Evolutionary conservation across 306 rosid genomes (phyloP).

Genomic region (Citrullus amarus): DNA sequence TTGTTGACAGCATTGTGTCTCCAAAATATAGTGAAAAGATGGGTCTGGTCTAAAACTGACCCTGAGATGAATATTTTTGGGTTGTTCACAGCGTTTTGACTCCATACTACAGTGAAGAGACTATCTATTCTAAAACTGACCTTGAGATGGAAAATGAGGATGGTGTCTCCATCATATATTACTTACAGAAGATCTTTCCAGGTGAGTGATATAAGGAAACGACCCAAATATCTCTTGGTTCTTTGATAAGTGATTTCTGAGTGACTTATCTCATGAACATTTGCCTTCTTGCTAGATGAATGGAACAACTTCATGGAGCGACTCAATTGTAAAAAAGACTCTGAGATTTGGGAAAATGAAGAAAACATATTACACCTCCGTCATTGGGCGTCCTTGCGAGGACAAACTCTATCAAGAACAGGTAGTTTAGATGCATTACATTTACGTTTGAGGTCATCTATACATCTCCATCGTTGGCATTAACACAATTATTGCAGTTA

Average conservation of each 20-base stretch:
- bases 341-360: conserved; percentile 82
- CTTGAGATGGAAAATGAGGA: conserved; percentile 97
- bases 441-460: conserved; percentile 9
- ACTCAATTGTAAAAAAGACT: conserved; percentile 62
- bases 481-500: conserved; percentile 39
- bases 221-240: conserved; percentile 8
- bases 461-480: conserved; percentile 13
- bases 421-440: conserved; percentile 31
- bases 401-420: conserved; percentile 93
- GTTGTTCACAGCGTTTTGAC: conserved; percentile 65
- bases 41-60: conserved; percentile 59
- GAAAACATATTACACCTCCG: conserved; percentile 83
- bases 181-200: conserved; percentile 93
- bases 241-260: conserved; percentile 7
- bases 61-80: conserved; percentile 40
- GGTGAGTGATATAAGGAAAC: conserved; percentile 35
- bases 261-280: conserved; percentile 7
- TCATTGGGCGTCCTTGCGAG: conserved; percentile 92
- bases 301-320: conserved; percentile 98
- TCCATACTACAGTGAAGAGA: conserved; percentile 98
- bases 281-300: conserved; percentile 49
- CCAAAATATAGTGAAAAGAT: conserved; percentile 92
- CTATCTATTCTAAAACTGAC: conserved; percentile 81
- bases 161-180: conserved; percentile 83
- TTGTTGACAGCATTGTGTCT: conserved; percentile 57